Base-by-base conservation (phyloP, 2,329 filamentous ascomycete species). In the Zymoseptoria brevis region DNA sequence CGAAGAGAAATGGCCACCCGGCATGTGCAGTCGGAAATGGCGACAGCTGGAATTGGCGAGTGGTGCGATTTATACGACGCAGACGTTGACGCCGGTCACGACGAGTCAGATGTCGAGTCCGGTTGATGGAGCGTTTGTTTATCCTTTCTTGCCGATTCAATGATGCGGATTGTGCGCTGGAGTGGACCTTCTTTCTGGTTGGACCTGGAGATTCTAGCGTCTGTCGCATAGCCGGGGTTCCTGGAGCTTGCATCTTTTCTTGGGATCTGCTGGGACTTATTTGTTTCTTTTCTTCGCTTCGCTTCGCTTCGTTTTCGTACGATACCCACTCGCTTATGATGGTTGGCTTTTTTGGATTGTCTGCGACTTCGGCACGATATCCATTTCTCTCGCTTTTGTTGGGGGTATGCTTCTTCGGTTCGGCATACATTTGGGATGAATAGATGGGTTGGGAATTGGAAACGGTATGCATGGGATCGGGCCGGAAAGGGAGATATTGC, bases 11-110 rank as follows among this genome's bases (percentile, higher is more conserved):
- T 82, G 80, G 80, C 76, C 77, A 21, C 72, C 79, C 24, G 75
- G 75, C 22, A 76, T 78, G 62, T 80, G 78, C 67, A 74, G 75
- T 22, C 74, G 77, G 30, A 81, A 81, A 69, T 82, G 79, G 79
- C 74, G 76, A 52, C 79, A 81, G 60, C 69, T 79, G 41, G 67
- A 69, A 50, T 45, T 56, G 16, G 53, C 56, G 16, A 55, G 55
- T 16, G 54, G 62, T 19, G 30, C 54, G 68, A 74, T 60, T 66
- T 70, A 60, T 48, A 61, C 59, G 45, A 62, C 62, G 35, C 66
- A 65, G n/a, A 63, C 57, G 8, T 55, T 66, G 58, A 67, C 62
- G 51, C 66, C 62, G 22, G 66, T 63, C 11, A 64, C 66, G 4
- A 60, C 67, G 13, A 64, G 66, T 5, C 67, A 71, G 22, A 68